Conservation (phyloP, 345 rosid genomes). For the Citrus unshiu region DNA sequence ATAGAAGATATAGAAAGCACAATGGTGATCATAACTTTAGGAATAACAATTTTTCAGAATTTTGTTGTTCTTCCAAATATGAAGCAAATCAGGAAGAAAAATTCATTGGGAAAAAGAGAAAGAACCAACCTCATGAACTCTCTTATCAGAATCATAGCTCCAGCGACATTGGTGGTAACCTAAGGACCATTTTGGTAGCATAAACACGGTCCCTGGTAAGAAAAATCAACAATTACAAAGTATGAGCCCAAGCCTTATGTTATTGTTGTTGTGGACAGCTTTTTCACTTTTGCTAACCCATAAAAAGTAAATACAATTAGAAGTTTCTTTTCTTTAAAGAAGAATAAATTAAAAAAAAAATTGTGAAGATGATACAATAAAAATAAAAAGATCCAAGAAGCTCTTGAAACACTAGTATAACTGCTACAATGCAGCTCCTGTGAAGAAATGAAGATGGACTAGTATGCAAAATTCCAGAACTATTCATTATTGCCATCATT, state of each 20-base stretch:
- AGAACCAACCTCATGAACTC: conserved; percentile 64
- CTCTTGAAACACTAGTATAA: neutral
- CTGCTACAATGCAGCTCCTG: neutral
- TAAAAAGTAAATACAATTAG: neutral
- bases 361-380: neutral
- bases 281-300: neutral
- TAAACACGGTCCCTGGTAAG: conserved; percentile 67
- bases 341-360: neutral
- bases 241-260: neutral
- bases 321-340: neutral
- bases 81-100: neutral
- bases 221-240: conserved; percentile 1
- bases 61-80: neutral
- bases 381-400: neutral
- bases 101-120: neutral
- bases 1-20: neutral
- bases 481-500: neutral
- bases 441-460: neutral
- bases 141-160: conserved; percentile 79
- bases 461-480: neutral
- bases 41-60: neutral
- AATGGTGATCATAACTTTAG: neutral
- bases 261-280: neutral
- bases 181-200: conserved; percentile 96
- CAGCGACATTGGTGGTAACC: conserved; percentile 96